Conservation (phyloP, 345 rosid genomes). For the Hibiscus trionum region DNA sequence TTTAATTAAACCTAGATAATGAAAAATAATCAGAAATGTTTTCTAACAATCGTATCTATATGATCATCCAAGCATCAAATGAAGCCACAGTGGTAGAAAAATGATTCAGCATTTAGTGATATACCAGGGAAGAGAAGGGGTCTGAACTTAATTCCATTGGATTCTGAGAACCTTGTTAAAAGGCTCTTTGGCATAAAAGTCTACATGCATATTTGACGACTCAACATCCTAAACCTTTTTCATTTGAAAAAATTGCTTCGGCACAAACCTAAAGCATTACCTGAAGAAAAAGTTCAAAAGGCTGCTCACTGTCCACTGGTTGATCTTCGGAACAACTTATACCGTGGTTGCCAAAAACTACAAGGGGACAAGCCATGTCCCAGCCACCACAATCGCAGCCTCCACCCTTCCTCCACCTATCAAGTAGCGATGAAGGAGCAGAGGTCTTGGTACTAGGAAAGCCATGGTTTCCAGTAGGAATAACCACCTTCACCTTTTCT, state of each 20-base stretch:
- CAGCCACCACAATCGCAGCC: constrained; percentile 99
- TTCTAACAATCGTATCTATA: not conserved
- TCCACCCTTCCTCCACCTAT: constrained; percentile 89
- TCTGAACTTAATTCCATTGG: no score
- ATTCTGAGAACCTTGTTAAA: no score
- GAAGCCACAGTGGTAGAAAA: not conserved
- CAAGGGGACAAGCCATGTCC: constrained; percentile 95
- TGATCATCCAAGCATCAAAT: not conserved
- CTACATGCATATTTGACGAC: not conserved
- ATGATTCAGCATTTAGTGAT: not conserved
- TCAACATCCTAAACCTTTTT: not conserved
- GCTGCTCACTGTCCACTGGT: constrained; percentile 34
- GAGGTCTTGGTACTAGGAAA: constrained; percentile 46
- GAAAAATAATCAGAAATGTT: no score
- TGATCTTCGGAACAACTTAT: constrained; percentile 40
- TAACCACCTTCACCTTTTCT: constrained; percentile 50
- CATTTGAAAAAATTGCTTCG: not conserved
- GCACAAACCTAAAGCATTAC: constrained; percentile 28
- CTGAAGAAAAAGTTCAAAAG: constrained; percentile 63
- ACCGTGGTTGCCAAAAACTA: constrained; percentile 51
- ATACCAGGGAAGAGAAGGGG: no score
- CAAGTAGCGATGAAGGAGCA: constrained; percentile 70
- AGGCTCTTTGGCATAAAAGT: not conserved
- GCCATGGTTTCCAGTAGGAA: constrained; percentile 83
- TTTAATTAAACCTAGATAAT: not conserved